Evolutionary conservation across 805 yeast genomes (phyloP).

Genomic region (Myxozyma neotropica): DNA sequence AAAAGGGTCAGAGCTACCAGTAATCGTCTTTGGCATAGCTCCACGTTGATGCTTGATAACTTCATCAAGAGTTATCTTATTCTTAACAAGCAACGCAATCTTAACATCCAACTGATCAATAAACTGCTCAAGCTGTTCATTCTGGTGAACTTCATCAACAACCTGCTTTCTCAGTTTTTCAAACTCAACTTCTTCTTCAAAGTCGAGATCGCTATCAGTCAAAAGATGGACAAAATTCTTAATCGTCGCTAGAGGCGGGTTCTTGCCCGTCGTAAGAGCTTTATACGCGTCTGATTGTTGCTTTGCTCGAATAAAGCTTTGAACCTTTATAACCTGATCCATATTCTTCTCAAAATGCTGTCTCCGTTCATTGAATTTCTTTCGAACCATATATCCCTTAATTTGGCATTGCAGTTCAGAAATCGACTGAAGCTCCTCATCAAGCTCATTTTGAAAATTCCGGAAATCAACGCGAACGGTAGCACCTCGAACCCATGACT

Average conservation of each 20-base stretch:
- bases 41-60: slow-evolving; percentile 51
- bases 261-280: slow-evolving; percentile 64
- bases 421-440: slow-evolving; percentile 40
- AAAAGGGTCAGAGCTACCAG: slow-evolving; percentile 40
- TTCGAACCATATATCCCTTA: slow-evolving; percentile 43
- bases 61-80: slow-evolving; percentile 77
- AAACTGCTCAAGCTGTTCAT: slow-evolving; percentile 71
- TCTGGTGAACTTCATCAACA: slow-evolving; percentile 65
- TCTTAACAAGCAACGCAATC: slow-evolving; percentile 73
- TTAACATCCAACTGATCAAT: slow-evolving; percentile 78
- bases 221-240: slow-evolving; percentile 74
- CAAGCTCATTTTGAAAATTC: slow-evolving; percentile 40
- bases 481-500: slow-evolving; percentile 45
- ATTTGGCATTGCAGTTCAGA: slow-evolving; percentile 42
- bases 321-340: slow-evolving; percentile 68
- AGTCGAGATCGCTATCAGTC: slow-evolving; percentile 71
- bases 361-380: slow-evolving; percentile 38
- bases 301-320: slow-evolving; percentile 69
- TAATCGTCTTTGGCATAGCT: slow-evolving; percentile 34
- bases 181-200: slow-evolving; percentile 70
- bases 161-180: slow-evolving; percentile 70
- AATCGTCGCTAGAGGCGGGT: slow-evolving; percentile 79
- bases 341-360: slow-evolving; percentile 58
- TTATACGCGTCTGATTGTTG: slow-evolving; percentile 73
- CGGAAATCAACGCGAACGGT: slow-evolving; percentile 42